Evolutionary conservation across 805 yeast species (phyloP).

Genomic region (Metschnikowia similis): DNA sequence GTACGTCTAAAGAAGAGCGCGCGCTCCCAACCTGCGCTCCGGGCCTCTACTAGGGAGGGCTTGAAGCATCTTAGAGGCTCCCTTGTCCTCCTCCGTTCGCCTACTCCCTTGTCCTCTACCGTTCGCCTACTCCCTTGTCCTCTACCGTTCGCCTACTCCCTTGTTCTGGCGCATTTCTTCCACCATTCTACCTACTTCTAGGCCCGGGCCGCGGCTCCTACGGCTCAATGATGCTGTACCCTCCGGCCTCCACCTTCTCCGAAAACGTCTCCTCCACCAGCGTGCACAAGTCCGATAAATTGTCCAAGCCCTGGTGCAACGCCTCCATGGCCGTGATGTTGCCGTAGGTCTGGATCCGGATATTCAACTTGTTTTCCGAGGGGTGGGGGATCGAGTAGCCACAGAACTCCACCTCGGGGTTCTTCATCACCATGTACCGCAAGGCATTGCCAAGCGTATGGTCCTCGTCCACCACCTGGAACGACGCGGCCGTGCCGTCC

Average conservation of each 20-base stretch:
- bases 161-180: too few relatives aligned
- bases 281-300: slow-evolving; percentile 75
- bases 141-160: too few relatives aligned
- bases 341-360: slow-evolving; percentile 93
- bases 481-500: slow-evolving; percentile 92
- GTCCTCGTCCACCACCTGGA: slow-evolving; percentile 90
- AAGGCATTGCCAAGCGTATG: slow-evolving; percentile 94
- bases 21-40: background rate
- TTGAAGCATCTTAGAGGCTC: too few relatives aligned
- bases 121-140: too few relatives aligned
- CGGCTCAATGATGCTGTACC: slow-evolving; percentile 48
- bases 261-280: slow-evolving; percentile 77
- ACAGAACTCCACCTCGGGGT: slow-evolving; percentile 96
- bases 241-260: slow-evolving; percentile 58
- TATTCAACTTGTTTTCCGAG: slow-evolving; percentile 81
- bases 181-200: background rate
- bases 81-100: too few relatives aligned
- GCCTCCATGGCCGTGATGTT: slow-evolving; percentile 86
- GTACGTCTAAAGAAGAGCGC: background rate
- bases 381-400: slow-evolving; percentile 99
- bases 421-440: slow-evolving; percentile 92
- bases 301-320: slow-evolving; percentile 83
- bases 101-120: too few relatives aligned
- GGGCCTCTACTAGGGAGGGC: too few relatives aligned
- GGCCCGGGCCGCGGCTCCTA: slow-evolving; percentile 16